These are phyloP conservation scores for Ophiostoma australiae DNA, from an alignment of 2,329 filamentous ascomycete genomes.

Conservation along the genomic window DNA sequence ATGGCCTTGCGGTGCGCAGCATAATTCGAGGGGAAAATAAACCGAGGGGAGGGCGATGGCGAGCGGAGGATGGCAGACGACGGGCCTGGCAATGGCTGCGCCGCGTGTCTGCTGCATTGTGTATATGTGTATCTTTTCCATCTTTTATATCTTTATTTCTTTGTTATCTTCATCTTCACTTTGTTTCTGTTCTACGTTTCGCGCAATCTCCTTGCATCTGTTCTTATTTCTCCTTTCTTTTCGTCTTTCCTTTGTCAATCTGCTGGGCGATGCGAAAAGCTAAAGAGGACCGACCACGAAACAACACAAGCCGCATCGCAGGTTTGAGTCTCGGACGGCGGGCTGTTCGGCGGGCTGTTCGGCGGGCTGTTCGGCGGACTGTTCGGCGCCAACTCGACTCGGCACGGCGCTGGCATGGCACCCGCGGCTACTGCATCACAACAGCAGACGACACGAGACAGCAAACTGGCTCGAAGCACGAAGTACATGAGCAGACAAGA, in stretches of 20 bases:
- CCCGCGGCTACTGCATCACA: background rate
- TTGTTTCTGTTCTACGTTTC: background rate
- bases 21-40: conserved; percentile 18
- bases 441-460: background rate
- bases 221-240: background rate
- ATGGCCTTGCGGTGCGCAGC: conserved; percentile 15
- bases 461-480: background rate
- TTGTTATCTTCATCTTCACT: conserved; percentile 10
- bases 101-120: conserved; percentile 13
- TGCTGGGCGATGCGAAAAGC: background rate
- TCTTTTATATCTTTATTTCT: conserved; percentile 14
- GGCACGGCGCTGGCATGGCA: background rate
- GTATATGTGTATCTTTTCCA: conserved; percentile 1
- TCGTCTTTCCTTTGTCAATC: conserved; percentile 13
- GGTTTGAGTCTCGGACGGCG: conserved; percentile 15
- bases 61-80: conserved; percentile 9
- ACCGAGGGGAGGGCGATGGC: background rate
- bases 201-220: background rate
- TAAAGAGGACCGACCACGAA: conserved; percentile 4
- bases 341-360: no score
- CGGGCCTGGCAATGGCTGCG: background rate
- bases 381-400: background rate
- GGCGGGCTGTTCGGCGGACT: background rate
- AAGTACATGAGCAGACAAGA: background rate
- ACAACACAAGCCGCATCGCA: conserved; percentile 20